Conservation (phyloP, 1,284 basidiomycete species). For the Irpex sp. region DNA sequence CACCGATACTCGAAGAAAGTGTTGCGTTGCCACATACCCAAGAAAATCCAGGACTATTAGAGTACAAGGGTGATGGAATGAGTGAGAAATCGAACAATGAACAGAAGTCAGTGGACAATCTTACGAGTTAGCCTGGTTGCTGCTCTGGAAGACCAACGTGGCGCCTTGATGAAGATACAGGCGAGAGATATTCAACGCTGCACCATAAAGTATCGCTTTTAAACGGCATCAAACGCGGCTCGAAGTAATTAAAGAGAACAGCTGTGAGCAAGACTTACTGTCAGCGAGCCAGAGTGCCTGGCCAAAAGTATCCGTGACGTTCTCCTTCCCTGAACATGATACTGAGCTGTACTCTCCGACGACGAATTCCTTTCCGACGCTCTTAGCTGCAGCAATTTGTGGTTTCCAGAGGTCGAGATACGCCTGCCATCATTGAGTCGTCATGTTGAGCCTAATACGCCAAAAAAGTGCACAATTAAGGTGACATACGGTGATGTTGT, state of each 20-base stretch:
- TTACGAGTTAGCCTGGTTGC: conserved; percentile 29
- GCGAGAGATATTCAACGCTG: conserved; percentile 28
- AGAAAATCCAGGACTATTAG: conserved; percentile 29
- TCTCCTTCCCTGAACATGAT: conserved; percentile 34
- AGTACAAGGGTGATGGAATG: neutral
- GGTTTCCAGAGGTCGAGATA: conserved; percentile 35
- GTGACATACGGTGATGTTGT: conserved; percentile 29
- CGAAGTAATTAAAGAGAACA: no score
- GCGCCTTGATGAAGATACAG: conserved; percentile 36
- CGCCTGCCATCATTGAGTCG: conserved; percentile 14
- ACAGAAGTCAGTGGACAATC: neutral
- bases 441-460: neutral
- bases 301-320: conserved; percentile 34
- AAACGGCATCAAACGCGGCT: no score
- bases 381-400: conserved; percentile 31
- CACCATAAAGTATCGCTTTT: conserved; percentile 31
- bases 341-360: conserved; percentile 35
- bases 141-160: conserved; percentile 33
- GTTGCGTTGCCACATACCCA: conserved; percentile 20
- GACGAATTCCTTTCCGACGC: conserved; percentile 29
- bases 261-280: conserved; percentile 17
- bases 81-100: neutral
- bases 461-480: neutral
- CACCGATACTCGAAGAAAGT: no score
- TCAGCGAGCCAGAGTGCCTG: conserved; percentile 34